These are phyloP conservation scores for Withania somnifera DNA, from an alignment of 305 asterid genomes.

Conservation along the genomic window DNA sequence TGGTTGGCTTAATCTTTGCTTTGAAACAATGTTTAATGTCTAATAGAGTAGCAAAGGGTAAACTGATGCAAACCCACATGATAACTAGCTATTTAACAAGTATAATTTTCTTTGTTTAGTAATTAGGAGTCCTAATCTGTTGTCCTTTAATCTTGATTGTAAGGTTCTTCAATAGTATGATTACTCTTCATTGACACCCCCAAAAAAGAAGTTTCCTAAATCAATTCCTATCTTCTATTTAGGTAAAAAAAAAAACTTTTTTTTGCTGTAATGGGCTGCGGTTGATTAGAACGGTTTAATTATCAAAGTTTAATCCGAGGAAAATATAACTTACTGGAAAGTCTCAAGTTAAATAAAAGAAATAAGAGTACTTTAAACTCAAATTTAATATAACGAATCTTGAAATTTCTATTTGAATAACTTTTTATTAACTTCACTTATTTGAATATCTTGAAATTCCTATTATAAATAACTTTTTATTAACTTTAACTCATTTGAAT, in stretches of 20 bases:
- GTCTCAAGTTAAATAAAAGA: too few relatives aligned
- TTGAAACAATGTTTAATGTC: background rate
- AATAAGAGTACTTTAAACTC: too few relatives aligned
- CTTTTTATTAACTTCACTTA: too few relatives aligned
- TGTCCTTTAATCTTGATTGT: background rate
- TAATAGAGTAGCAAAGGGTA: background rate
- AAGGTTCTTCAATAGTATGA: background rate
- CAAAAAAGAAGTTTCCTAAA: background rate
- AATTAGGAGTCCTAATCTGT: background rate
- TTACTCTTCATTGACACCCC: background rate
- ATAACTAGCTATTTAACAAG: conserved; percentile 1
- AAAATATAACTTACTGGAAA: too few relatives aligned
- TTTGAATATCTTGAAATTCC: background rate
- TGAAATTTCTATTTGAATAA: too few relatives aligned
- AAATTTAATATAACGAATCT: too few relatives aligned
- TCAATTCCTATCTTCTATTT: background rate
- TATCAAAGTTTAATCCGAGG: too few relatives aligned
- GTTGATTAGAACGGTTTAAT: too few relatives aligned
- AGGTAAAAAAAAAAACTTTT: too few relatives aligned
- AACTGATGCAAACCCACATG: background rate
- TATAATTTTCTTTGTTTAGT: background rate
- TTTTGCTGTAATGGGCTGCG: too few relatives aligned
- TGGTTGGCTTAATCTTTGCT: background rate
- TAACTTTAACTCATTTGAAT: background rate
- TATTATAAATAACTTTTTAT: background rate